Evolutionary conservation across 2,329 filamentous ascomycete species (phyloP).

Genomic region (Ceratocystis cubensis): DNA sequence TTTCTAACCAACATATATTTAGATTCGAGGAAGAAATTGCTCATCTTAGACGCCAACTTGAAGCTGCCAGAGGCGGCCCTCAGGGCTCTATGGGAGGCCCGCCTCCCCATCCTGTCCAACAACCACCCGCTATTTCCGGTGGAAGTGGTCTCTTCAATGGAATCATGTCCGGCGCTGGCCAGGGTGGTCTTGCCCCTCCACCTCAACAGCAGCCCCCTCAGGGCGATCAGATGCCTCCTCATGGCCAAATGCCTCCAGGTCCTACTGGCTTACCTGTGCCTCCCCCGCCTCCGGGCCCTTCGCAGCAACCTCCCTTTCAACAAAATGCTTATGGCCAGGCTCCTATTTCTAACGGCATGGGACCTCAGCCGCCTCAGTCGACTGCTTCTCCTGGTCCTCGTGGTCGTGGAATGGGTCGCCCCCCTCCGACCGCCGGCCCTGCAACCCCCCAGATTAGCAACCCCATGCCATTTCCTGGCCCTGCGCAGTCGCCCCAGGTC

Average conservation of each 20-base stretch:
- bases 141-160: constrained; percentile 88
- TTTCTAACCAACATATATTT: background rate
- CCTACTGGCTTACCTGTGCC: constrained; percentile 42
- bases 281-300: constrained; percentile 46
- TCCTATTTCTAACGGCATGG: constrained; percentile 56
- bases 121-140: constrained; percentile 78
- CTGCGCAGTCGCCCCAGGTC: constrained; percentile 72
- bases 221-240: constrained; percentile 43
- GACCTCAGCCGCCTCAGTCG: constrained; percentile 66
- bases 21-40: constrained; percentile 92
- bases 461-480: constrained; percentile 72
- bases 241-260: constrained; percentile 37
- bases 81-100: constrained; percentile 51
- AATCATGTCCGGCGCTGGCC: constrained; percentile 83
- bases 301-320: constrained; percentile 60
- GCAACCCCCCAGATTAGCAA: constrained; percentile 88
- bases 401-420: constrained; percentile 54
- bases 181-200: constrained; percentile 73
- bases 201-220: constrained; percentile 54
- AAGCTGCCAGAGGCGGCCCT: constrained; percentile 51
- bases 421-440: constrained; percentile 48
- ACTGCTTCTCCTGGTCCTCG: constrained; percentile 72
- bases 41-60: constrained; percentile 77
- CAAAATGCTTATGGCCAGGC: constrained; percentile 55
- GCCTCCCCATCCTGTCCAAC: constrained; percentile 65